A percentile compares a stretch with the other conserved stretches of the same genome.
These are phyloP conservation scores for Paracoccidioides brasiliensis DNA, from an alignment of 2,329 filamentous ascomycete genomes.

Conservation along the genomic window DNA sequence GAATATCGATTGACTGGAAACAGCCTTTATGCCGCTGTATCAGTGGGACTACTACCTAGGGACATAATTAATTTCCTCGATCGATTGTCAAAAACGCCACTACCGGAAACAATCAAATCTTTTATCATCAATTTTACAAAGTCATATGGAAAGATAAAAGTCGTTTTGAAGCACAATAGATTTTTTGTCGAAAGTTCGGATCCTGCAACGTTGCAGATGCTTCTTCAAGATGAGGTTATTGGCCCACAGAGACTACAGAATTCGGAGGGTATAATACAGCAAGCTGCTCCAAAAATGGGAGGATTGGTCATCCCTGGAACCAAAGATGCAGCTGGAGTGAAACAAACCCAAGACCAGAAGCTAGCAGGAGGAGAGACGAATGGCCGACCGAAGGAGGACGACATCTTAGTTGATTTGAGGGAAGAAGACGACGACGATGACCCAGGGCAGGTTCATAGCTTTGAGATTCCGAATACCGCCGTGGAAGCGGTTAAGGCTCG, in stretches of 20 bases:
- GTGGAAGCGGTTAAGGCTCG: slow-evolving; percentile 83
- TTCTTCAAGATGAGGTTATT: slow-evolving; percentile 76
- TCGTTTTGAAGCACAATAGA: slow-evolving; percentile 86
- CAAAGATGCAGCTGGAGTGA: slow-evolving; percentile 77
- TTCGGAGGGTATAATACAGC: slow-evolving; percentile 59
- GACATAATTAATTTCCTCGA: slow-evolving; percentile 88
- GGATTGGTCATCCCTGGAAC: slow-evolving; percentile 88
- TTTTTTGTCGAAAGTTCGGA: slow-evolving; percentile 92
- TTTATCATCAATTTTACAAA: slow-evolving; percentile 76
- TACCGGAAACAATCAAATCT: slow-evolving; percentile 65
- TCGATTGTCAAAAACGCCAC: slow-evolving; percentile 72
- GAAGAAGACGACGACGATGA: slow-evolving; percentile 79
- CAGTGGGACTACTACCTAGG: slow-evolving; percentile 74
- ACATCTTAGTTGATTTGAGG: slow-evolving; percentile 55
- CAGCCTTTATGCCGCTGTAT: slow-evolving; percentile 89
- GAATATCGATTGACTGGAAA: slow-evolving; percentile 87
- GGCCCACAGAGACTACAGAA: slow-evolving; percentile 64
- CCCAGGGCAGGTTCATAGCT: slow-evolving; percentile 77
- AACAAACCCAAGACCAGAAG: slow-evolving; percentile 47
- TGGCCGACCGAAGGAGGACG: slow-evolving; percentile 42
- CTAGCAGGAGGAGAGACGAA: slow-evolving; percentile 24
- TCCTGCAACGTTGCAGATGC: slow-evolving; percentile 67
- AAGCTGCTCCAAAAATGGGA: slow-evolving; percentile 72
- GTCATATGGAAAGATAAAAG: slow-evolving; percentile 88
- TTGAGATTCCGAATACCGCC: slow-evolving; percentile 70